These are phyloP conservation scores for Cadophora sp. DNA, from an alignment of 2,329 filamentous ascomycete species.

Conservation along the genomic window DNA sequence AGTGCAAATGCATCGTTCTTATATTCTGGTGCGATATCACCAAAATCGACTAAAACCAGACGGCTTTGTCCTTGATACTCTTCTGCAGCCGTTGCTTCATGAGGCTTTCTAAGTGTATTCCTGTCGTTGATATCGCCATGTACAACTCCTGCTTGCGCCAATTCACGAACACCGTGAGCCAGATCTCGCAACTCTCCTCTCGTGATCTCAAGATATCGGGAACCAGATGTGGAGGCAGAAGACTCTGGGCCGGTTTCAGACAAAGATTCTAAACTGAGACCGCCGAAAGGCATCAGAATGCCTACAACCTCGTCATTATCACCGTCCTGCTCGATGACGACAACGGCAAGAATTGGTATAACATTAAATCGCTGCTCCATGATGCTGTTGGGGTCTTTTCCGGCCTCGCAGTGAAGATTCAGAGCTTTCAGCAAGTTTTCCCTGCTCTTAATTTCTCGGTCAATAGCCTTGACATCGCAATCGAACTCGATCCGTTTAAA, in stretches of 20 bases:
- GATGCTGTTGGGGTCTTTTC: not conserved
- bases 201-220: not conserved
- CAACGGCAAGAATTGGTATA: not conserved
- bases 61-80: too few species aligned
- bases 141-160: not conserved
- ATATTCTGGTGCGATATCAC: not conserved
- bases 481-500: constrained; percentile 2
- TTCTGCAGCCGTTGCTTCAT: too few species aligned
- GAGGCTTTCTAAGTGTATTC: not conserved
- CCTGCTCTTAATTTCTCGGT: not conserved
- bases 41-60: not conserved
- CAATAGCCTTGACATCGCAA: not conserved
- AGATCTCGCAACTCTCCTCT: not conserved
- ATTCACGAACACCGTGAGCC: not conserved
- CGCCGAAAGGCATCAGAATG: not conserved
- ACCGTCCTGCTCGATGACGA: not conserved
- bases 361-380: not conserved
- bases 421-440: not conserved
- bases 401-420: too few species aligned
- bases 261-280: not conserved
- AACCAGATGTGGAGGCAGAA: not conserved
- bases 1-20: not conserved
- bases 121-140: not conserved
- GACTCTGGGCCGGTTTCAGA: not conserved
- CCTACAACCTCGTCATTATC: not conserved